Base-by-base conservation (phyloP, 176 grass and related monocot species). In the Oryza meridionalis region DNA sequence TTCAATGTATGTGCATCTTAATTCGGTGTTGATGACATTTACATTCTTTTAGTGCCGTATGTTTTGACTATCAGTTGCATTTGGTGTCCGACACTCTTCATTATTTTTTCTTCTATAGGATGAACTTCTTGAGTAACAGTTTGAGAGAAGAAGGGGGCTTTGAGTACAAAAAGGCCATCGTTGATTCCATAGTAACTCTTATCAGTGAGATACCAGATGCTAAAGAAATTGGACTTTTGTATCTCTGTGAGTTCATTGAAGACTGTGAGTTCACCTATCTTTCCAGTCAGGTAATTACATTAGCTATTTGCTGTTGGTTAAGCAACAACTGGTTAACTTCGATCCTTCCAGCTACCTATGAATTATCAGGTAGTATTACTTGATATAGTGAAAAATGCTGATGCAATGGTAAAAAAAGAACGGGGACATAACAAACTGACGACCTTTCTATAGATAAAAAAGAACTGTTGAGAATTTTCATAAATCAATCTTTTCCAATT, bases 231-330 rank as follows among this genome's bases (percentile, higher is more conserved):
- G 96, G 96, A 2, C 83, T 98, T 51, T 90, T 98, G 73, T 91
- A 98, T 82, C 91, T 98, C 14, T 98, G 96, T 59, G 96, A 98
- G 87, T 98, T 98, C 81, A 98, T 98, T 24, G 96, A 98, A 84
- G 96, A 98, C 75, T 98, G 93, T 74, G 96, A 98, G 79, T 98
- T 98, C 75, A 96, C 96, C 75, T 98, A 96, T 87, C 93, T 98
- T 78, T 98, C 93, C 67, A 92, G 80, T 49, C 96, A 98, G 96
- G 96, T 98, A 84, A 61, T 31, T 88, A 40, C 42, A 65, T 76
- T 77, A 86, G 31, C 29, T 61, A 84, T 84, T 3, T 43, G 62
- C 2, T 63, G 29, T 50, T 74, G 37, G 50, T 82, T 79, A 73
- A 61, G 11, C 40, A 37, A 51, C 74, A 59, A 45, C 78, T 78